phyloP scores from a whole-genome alignment of 768 basidiomycete species.

The Kwoniella dendrophila region DNA sequence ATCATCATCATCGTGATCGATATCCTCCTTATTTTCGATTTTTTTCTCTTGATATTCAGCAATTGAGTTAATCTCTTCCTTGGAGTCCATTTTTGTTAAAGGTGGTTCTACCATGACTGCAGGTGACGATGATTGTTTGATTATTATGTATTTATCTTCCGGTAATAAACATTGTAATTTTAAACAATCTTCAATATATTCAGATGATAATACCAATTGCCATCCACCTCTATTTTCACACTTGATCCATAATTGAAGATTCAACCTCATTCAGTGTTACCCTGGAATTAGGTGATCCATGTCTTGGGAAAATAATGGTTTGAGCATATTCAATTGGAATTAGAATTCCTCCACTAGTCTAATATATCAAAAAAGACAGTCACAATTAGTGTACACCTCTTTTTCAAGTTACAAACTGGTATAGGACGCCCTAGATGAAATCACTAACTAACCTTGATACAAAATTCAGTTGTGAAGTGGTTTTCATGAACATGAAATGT shows the following conservation, averaged over 20 bases:
- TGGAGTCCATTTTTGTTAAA: no score
- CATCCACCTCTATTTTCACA: background rate
- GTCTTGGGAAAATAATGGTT: no score
- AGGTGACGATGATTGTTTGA: background rate
- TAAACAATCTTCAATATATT: conserved; percentile 1
- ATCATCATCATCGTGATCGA: background rate
- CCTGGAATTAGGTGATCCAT: no score
- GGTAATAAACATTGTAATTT: background rate
- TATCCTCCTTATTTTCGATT: background rate
- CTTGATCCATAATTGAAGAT: background rate
- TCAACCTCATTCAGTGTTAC: background rate
- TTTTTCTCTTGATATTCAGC: no score
- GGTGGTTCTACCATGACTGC: background rate
- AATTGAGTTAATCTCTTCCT: no score
- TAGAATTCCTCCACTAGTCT: no score
- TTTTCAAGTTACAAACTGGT: no score
- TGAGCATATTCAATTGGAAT: no score
- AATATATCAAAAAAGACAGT: no score
- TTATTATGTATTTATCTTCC: background rate
- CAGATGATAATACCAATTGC: background rate
- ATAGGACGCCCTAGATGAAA: no score
- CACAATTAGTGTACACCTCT: no score
- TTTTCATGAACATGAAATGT: background rate
- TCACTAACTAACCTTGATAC: conserved; percentile 3
- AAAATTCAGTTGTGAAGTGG: background rate